Evolutionary conservation across 805 yeast species (phyloP), one percentile per base, ranked within the genome.

Genomic region (Ogataea saltuana): DNA sequence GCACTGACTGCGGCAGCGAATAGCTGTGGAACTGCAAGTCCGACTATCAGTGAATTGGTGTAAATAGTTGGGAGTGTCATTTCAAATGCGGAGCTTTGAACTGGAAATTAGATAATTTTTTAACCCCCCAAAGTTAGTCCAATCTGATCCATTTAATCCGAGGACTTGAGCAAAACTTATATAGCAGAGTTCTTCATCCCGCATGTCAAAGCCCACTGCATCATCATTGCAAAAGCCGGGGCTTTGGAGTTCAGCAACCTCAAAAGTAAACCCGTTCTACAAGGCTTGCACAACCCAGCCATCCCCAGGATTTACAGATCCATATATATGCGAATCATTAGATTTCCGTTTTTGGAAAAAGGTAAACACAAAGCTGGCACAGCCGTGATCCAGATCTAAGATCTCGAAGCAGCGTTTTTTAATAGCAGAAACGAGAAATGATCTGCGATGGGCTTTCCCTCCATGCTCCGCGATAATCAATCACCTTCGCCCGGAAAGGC

Each of bases 241-340:
- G 36, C 35, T 32, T 32, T 18, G 35, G 13, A 32, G 26, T 17
- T 32, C 35, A 32, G 20, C 13, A 6, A 23, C 11, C 15, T 10
- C n/a, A n/a, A n/a, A n/a, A n/a, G n/a, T n/a, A n/a, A n/a, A n/a
- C n/a, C 10, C 12, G 12, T 6, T 25, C 16, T 11, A 20, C 49
- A 29, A 29, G 45, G 38, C 45, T 31, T 41, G 18, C 29, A 40
- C 19, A 46, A 43, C 42, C 51, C 51, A 51, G 53, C 51, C 55
- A 45, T 44, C 45, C 31, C 39, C 27, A 34, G 22, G 22, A 23
- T 34, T 23, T 23, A 23, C 17, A 16, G 2, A 23, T 16, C n/a
- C 5, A 9, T 16, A 3, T 26, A 31, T 18, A 41, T 44, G 53
- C 29, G 34, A 13, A 22, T 40, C 39, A 49, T 53, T 45, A 45